These are phyloP conservation scores for Diaporthe nobilis DNA, from an alignment of 2,329 filamentous ascomycete species.

Conservation along the genomic window DNA sequence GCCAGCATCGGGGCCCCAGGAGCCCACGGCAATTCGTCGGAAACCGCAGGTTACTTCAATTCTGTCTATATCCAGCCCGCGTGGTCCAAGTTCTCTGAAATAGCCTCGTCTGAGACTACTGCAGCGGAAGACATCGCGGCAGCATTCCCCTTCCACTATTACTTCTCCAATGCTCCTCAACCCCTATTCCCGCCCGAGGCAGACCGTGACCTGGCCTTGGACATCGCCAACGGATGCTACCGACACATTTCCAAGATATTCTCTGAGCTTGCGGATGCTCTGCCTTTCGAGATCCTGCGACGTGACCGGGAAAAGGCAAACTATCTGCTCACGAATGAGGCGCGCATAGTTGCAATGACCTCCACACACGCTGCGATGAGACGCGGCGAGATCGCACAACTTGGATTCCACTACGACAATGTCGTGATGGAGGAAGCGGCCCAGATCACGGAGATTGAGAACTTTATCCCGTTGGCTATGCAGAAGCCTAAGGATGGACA, in stretches of 20 bases:
- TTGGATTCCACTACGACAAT: conserved; percentile 98
- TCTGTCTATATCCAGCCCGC: conserved; percentile 89
- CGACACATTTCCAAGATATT: conserved; percentile 92
- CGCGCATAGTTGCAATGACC: conserved; percentile 98
- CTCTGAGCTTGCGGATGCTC: conserved; percentile 89
- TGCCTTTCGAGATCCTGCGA: conserved; percentile 94
- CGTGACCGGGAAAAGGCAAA: conserved; percentile 94
- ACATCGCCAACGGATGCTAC: conserved; percentile 88
- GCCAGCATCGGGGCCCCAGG: conserved; percentile 88
- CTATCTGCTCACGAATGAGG: conserved; percentile 94
- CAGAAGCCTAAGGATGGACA: conserved; percentile 84
- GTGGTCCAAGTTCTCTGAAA: conserved; percentile 88
- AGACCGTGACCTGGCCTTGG: conserved; percentile 76
- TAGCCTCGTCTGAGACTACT: conserved; percentile 68
- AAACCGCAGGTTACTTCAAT: conserved; percentile 98
- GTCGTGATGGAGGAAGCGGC: conserved; percentile 99
- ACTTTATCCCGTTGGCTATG: conserved; percentile 94
- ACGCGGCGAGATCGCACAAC: conserved; percentile 86
- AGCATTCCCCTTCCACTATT: conserved; percentile 88
- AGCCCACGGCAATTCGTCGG: conserved; percentile 95
- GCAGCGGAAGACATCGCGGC: conserved; percentile 74
- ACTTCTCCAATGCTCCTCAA: conserved; percentile 89
- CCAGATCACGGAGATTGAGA: conserved; percentile 97
- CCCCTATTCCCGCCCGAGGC: conserved; percentile 81
- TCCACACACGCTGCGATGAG: conserved; percentile 98